Evolutionary conservation across 2,329 filamentous ascomycete species (phyloP).

Genomic region (Clarireedia monteithiana): DNA sequence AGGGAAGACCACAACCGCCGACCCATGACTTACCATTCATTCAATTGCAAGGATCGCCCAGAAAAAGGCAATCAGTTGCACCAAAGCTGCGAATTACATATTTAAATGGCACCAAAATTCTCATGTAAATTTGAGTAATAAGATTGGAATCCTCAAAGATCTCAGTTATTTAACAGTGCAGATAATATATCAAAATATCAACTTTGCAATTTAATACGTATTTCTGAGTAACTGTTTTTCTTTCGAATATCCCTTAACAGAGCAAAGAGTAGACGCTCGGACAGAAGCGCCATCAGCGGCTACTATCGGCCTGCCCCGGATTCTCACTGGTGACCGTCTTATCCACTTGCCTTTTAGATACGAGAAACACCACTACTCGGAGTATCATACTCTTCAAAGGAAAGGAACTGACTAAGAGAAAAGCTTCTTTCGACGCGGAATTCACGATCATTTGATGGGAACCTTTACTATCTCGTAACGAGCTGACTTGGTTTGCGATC

Average conservation of each 20-base stretch:
- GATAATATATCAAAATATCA: too few species aligned
- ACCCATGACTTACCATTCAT: background rate
- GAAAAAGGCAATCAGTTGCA: too few species aligned
- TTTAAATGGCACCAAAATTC: too few species aligned
- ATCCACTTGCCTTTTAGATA: background rate
- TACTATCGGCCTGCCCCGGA: conserved; percentile 1
- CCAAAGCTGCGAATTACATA: too few species aligned
- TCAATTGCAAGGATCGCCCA: background rate
- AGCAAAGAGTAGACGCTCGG: too few species aligned
- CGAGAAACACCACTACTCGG: background rate
- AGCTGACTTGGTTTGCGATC: background rate
- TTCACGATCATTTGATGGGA: conserved; percentile 1
- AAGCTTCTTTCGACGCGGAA: background rate
- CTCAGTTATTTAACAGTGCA: too few species aligned
- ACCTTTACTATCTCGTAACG: conserved; percentile 1
- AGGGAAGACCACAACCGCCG: too few species aligned
- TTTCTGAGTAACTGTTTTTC: too few species aligned
- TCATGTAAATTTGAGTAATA: too few species aligned
- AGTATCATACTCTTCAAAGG: background rate
- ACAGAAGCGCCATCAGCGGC: background rate
- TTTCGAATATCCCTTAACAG: too few species aligned
- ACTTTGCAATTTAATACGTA: too few species aligned
- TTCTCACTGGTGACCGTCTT: background rate
- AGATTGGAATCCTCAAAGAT: too few species aligned
- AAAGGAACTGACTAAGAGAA: conserved; percentile 6